phyloP scores from a whole-genome alignment of 2,329 filamentous ascomycete species.

The Didymella pinodella region DNA sequence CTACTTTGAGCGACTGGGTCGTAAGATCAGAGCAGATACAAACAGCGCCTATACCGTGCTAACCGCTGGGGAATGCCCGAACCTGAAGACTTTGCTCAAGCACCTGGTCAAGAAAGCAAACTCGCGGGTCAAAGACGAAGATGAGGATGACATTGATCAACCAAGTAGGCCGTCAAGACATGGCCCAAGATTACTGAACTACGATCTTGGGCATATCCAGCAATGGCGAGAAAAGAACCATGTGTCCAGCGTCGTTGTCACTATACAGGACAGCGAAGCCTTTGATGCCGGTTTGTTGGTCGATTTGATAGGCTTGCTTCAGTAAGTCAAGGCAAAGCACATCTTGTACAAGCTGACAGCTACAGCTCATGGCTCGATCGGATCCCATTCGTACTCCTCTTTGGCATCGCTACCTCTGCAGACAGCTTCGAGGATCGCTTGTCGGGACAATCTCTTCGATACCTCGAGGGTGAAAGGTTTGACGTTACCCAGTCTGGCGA shows the following conservation, averaged over 20 bases:
- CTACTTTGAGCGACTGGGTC: constrained; percentile 73
- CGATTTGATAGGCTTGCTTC: constrained; percentile 73
- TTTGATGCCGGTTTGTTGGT: constrained; percentile 77
- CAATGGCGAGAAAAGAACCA: constrained; percentile 64
- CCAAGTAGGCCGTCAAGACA: constrained; percentile 45
- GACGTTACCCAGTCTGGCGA: constrained; percentile 77
- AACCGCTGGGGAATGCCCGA: constrained; percentile 74
- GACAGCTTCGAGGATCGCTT: constrained; percentile 80
- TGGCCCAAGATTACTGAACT: constrained; percentile 74
- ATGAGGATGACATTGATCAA: constrained; percentile 49
- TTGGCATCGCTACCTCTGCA: constrained; percentile 82
- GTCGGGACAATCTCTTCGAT: constrained; percentile 71
- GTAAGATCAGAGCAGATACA: constrained; percentile 52
- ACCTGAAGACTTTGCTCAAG: constrained; percentile 76
- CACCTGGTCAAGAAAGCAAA: constrained; percentile 74
- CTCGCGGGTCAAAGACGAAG: constrained; percentile 64
- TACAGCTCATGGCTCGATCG: constrained; percentile 72
- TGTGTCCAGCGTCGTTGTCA: constrained; percentile 70
- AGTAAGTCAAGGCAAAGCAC: constrained; percentile 57
- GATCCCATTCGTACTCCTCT: constrained; percentile 78
- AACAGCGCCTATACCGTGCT: constrained; percentile 68
- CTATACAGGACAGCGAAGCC: constrained; percentile 82
- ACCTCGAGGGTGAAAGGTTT: constrained; percentile 75
- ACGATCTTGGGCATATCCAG: constrained; percentile 77
- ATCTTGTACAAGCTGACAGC: constrained; percentile 29